Conservation (phyloP, 192 early-diverging fungal species). For the Coemansia javaensis region DNA sequence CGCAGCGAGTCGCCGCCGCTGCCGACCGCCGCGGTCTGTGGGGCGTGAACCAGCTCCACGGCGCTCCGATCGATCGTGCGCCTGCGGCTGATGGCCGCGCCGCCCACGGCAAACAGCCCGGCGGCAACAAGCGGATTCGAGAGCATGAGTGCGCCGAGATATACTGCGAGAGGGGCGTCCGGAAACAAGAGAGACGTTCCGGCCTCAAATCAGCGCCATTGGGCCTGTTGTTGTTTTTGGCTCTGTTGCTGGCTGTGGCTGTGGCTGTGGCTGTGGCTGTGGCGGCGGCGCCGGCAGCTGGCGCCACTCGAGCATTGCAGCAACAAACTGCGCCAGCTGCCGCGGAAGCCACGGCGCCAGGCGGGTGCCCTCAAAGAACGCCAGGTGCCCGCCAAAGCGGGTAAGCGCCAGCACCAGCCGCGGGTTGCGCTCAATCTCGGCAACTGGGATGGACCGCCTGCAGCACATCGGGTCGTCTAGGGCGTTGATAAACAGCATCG, state of each 20-base stretch:
- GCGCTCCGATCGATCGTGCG: slow-evolving; percentile 30
- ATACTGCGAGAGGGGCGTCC: not conserved
- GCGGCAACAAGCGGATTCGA: slow-evolving; percentile 19
- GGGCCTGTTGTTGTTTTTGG: not conserved
- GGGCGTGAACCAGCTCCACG: slow-evolving; percentile 36
- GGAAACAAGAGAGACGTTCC: no score
- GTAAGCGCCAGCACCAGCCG: slow-evolving; percentile 76
- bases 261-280: no score
- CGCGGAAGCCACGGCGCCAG: slow-evolving; percentile 56
- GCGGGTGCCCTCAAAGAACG: slow-evolving; percentile 56
- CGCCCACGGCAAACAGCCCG: slow-evolving; percentile 15
- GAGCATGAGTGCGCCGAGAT: slow-evolving; percentile 12
- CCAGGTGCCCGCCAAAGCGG: slow-evolving; percentile 81
- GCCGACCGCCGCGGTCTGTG: slow-evolving; percentile 17
- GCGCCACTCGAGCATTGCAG: slow-evolving; percentile 32
- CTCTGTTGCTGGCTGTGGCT: no score
- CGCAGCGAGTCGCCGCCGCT: slow-evolving; percentile 19
- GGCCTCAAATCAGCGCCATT: no score
- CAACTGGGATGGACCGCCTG: slow-evolving; percentile 61
- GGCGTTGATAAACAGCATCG: slow-evolving; percentile 81
- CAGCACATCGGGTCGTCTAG: slow-evolving; percentile 85
- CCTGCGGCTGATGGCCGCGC: slow-evolving; percentile 20
- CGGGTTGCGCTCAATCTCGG: slow-evolving; percentile 73
- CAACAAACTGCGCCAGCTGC: slow-evolving; percentile 57
- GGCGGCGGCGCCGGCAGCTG: no score